These are phyloP conservation scores for Cladorrhinum sp. DNA, from an alignment of 2,329 filamentous ascomycete genomes.

Conservation along the genomic window DNA sequence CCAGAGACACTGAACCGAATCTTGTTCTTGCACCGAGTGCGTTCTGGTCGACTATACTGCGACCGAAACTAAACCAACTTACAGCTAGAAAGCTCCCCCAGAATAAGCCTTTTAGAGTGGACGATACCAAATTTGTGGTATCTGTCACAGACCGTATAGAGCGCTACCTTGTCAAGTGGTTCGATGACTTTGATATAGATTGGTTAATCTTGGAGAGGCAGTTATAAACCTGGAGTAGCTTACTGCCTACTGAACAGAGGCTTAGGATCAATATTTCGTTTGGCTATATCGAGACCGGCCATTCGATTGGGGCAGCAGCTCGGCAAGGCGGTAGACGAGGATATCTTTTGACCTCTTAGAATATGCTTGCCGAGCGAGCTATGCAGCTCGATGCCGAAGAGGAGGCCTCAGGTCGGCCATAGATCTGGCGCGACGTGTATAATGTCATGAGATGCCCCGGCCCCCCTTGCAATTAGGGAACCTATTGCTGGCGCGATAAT, in stretches of 20 bases:
- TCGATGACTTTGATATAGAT: slow-evolving; percentile 22
- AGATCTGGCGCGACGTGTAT: too few species aligned
- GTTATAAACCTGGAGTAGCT: neutral
- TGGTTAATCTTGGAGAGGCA: neutral
- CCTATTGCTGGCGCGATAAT: too few species aligned
- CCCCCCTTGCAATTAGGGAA: too few species aligned
- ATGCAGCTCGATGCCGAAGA: too few species aligned
- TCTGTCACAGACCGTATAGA: slow-evolving; percentile 30
- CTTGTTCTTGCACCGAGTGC: slow-evolving; percentile 26
- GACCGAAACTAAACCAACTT: slow-evolving; percentile 18
- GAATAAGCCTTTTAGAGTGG: slow-evolving; percentile 20
- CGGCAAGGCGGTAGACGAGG: too few species aligned
- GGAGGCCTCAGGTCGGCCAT: too few species aligned
- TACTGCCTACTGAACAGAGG: neutral
- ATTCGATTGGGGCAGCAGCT: too few species aligned
- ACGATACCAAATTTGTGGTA: slow-evolving; percentile 24
- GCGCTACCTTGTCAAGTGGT: slow-evolving; percentile 28
- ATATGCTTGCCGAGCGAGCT: too few species aligned
- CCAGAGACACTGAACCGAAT: slow-evolving; percentile 29
- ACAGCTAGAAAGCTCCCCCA: slow-evolving; percentile 15
- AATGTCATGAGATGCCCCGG: too few species aligned
- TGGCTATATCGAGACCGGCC: too few species aligned
- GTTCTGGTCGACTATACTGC: slow-evolving; percentile 18
- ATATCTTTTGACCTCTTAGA: too few species aligned
- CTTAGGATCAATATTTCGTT: too few species aligned